These are phyloP conservation scores for Fallopia convolvulus DNA, from an alignment of 148 eudicot species.

Conservation along the genomic window DNA sequence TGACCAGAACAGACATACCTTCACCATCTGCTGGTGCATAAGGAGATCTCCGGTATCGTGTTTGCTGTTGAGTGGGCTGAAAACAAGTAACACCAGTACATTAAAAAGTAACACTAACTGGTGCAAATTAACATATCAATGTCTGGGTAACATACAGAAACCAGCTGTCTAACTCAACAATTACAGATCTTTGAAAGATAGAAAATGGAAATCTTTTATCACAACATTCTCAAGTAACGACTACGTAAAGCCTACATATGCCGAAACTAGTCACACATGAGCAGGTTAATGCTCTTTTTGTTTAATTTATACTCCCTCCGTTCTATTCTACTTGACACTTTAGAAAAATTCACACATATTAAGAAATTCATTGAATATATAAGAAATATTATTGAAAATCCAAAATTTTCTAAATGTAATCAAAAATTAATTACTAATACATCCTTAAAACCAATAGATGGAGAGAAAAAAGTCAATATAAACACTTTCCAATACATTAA, in stretches of 20 bases:
- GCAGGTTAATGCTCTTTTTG: background rate
- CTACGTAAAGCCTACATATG: background rate
- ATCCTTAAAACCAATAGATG: too few relatives aligned
- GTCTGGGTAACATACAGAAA: background rate
- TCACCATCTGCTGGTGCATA: conserved; percentile 86
- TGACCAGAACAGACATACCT: conserved; percentile 31
- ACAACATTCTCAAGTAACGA: background rate
- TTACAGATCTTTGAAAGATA: background rate
- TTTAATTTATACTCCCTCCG: too few relatives aligned
- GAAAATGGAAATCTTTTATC: background rate
- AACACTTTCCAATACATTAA: too few relatives aligned
- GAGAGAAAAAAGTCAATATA: too few relatives aligned
- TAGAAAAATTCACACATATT: too few relatives aligned
- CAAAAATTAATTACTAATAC: too few relatives aligned
- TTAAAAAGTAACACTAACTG: background rate
- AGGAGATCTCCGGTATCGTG: conserved; percentile 84
- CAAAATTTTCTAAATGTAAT: too few relatives aligned
- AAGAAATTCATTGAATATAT: too few relatives aligned
- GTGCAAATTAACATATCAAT: background rate
- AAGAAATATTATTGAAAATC: too few relatives aligned
- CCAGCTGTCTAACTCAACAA: background rate
- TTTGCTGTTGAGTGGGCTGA: conserved; percentile 69
- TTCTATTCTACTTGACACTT: too few relatives aligned
- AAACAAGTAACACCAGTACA: background rate
- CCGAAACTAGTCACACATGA: background rate